A percentile compares a stretch with the other conserved stretches of the same genome.
Evolutionary conservation across 75 land plant species (phyloP).

Genomic region (Selaginella moellendorffii): DNA sequence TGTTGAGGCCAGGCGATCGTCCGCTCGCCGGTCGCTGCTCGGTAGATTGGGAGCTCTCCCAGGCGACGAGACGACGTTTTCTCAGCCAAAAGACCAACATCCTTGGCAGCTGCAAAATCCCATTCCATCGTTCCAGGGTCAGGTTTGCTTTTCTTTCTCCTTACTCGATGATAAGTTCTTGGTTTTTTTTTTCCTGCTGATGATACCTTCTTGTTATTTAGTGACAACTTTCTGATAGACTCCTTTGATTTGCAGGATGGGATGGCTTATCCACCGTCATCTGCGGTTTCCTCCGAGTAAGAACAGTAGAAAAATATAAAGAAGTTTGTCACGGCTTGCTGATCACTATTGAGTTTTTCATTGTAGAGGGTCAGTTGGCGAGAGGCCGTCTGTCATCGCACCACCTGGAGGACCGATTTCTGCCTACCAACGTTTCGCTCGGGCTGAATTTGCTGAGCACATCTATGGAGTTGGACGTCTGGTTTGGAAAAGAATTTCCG

Average conservation of each 20-base stretch:
- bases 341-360: not conserved
- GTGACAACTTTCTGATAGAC: not conserved
- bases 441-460: slow-evolving; percentile 8
- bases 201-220: too few species aligned
- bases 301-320: too few species aligned
- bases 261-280: not conserved
- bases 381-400: not conserved
- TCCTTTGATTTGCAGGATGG: not conserved
- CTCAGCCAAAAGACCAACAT: not conserved
- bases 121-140: not conserved
- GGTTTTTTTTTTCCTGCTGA: too few species aligned
- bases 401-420: not conserved
- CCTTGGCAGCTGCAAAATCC: not conserved
- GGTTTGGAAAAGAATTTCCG: slow-evolving; percentile 11
- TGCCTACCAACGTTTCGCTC: slow-evolving; percentile 12
- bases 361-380: not conserved
- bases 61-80: not conserved
- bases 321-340: not conserved
- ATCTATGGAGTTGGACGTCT: slow-evolving; percentile 6
- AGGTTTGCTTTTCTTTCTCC: not conserved
- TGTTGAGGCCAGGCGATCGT: not conserved
- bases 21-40: not conserved
- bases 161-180: too few species aligned
- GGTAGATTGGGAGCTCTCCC: not conserved
- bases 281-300: not conserved